Evolutionary conservation across 768 basidiomycete genomes (phyloP), one percentile per base, ranked within the genome.

Genomic region (Lentinula lateritia): DNA sequence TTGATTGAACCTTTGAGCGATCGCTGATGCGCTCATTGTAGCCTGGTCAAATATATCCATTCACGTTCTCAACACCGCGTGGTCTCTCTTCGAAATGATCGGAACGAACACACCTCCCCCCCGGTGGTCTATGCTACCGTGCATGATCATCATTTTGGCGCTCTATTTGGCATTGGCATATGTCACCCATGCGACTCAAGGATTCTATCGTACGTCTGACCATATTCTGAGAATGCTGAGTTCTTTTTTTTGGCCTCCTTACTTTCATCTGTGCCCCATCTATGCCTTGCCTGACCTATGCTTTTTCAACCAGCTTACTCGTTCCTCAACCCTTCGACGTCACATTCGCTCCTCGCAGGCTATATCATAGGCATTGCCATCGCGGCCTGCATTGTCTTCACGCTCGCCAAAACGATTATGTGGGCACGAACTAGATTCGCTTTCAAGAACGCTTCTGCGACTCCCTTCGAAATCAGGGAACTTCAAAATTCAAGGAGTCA

Each of bases 121-220:
- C 7, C 83, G 83, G 0, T 89, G 84, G 85, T 62, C 74, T 15
- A 73, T 80, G 43, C 70, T 89, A 3, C 72, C 77, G 2, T 66
- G 78, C 39, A 72, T 79, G 28, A 50, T 89, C 15, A 15, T 87
- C 10, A 63, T 85, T 18, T 80, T 90, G 9, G 82, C 64, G 0
- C 66, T 71, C 2, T 92, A 91, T 66, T 72, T 90, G 16, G 87
- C 80, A 23, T 72, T 91, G 0, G 89, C 88, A 10, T 92, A 90
- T 65, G 79, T 92, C 58, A 88, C 87, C 0, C 65, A 79, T 52
- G 81, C 73, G 0, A 80, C 82, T 0, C 86, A 88, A 66, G 82
- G 83, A 0, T 80, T 87, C 66, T 91, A 90, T 68, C 70, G 89
- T 90, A 63, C 58, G 85, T 77, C 56, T 45, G 6, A 15, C 2